These are phyloP conservation scores for Phytophthora rubi DNA, from an alignment of 352 stramenopile species.

Conservation along the genomic window DNA sequence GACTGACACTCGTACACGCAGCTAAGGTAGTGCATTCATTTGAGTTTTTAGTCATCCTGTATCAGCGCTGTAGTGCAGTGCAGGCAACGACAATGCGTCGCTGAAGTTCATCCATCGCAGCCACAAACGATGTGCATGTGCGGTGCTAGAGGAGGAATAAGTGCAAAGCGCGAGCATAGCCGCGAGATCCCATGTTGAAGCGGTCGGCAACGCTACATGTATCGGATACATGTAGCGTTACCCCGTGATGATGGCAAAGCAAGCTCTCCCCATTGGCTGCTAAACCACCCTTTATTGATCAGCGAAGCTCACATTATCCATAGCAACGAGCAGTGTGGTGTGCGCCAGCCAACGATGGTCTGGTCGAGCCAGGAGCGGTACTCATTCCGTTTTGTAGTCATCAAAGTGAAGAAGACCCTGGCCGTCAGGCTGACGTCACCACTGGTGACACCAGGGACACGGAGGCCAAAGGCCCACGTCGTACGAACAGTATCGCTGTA, in stretches of 20 bases:
- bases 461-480: background rate
- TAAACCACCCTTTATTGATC: no score
- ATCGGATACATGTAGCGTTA: background rate
- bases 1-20: background rate
- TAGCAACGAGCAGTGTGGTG: background rate
- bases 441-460: constrained; percentile 1
- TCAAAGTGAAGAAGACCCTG: background rate
- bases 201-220: constrained; percentile 6
- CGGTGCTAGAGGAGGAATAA: constrained; percentile 19
- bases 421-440: background rate
- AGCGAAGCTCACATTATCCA: no score
- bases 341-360: background rate
- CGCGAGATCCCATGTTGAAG: constrained; percentile 33
- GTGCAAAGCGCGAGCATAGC: constrained; percentile 21
- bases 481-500: constrained; percentile 17
- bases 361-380: constrained; percentile 1
- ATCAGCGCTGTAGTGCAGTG: background rate
- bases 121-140: constrained; percentile 11
- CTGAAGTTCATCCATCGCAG: constrained; percentile 9
- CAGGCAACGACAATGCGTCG: constrained; percentile 1
- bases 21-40: background rate
- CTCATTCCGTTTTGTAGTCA: constrained; percentile 1
- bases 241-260: background rate
- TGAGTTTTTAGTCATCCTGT: constrained; percentile 7
- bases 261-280: background rate